Percentiles rank a stretch among this genome's conserved stretches.
These are phyloP conservation scores for Cephaloascus albidus DNA, from an alignment of 805 yeast species.

Conservation along the genomic window DNA sequence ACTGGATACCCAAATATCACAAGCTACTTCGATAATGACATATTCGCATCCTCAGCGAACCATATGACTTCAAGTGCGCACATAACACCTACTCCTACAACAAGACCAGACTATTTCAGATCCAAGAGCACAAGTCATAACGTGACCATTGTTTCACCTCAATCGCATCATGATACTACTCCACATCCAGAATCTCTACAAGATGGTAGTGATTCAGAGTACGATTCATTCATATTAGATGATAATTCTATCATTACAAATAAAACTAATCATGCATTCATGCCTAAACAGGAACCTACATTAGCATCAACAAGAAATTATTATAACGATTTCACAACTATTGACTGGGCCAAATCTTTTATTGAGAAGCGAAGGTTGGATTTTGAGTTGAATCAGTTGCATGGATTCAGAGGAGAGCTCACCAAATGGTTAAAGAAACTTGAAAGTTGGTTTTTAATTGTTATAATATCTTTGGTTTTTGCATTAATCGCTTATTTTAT, in stretches of 20 bases:
- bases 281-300: conserved; percentile 3
- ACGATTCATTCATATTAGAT: too few relatives aligned
- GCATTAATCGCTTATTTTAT: conserved; percentile 41
- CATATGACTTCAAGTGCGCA: too few relatives aligned
- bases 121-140: too few relatives aligned
- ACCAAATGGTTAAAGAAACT: conserved; percentile 20
- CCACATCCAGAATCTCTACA: too few relatives aligned
- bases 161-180: too few relatives aligned
- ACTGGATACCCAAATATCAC: too few relatives aligned
- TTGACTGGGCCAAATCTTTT: conserved; percentile 48
- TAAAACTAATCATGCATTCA: not conserved
- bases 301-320: conserved; percentile 19
- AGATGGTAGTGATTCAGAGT: too few relatives aligned
- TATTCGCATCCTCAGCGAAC: too few relatives aligned
- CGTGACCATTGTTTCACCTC: too few relatives aligned
- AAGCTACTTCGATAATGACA: too few relatives aligned
- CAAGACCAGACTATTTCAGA: too few relatives aligned
- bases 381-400: conserved; percentile 22
- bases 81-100: too few relatives aligned
- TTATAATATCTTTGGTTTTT: conserved; percentile 32
- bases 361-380: conserved; percentile 31
- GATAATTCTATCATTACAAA: not conserved
- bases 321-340: conserved; percentile 54
- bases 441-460: conserved; percentile 42
- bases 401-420: conserved; percentile 11